phyloP scores from a whole-genome alignment of 2,329 filamentous ascomycete genomes.

The Colletotrichum tanaceti region DNA sequence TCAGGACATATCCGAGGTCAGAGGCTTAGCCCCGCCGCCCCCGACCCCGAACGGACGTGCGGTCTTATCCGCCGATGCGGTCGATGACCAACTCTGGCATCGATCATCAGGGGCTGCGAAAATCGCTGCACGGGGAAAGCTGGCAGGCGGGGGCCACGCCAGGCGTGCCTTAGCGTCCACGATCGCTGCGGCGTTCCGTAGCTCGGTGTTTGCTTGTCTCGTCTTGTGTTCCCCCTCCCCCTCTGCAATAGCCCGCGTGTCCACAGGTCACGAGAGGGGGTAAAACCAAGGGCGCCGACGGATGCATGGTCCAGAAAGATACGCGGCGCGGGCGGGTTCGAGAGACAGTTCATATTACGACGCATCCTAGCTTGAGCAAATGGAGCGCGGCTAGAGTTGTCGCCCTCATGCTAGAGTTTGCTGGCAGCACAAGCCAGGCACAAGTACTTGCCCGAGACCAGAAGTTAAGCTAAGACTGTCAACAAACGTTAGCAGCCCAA shows the following conservation, averaged over 20 bases:
- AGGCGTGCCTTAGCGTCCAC: constrained; percentile 34
- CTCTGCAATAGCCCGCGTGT: constrained; percentile 18
- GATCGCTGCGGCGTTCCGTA: constrained; percentile 32
- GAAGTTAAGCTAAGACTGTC: constrained; percentile 10
- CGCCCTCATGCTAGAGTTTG: background rate
- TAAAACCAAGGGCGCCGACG: background rate
- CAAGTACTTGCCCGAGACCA: background rate
- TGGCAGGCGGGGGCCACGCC: constrained; percentile 34
- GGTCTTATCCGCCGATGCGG: constrained; percentile 30
- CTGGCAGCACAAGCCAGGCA: background rate
- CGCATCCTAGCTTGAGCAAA: constrained; percentile 3
- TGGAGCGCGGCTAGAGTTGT: background rate
- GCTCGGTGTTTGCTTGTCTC: constrained; percentile 1
- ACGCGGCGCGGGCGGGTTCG: constrained; percentile 22
- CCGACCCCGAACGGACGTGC: constrained; percentile 12
- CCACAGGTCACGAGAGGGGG: background rate
- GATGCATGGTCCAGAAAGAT: constrained; percentile 13
- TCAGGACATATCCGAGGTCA: constrained; percentile 13
- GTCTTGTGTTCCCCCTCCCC: background rate
- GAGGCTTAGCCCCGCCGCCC: background rate
- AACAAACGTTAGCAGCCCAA: constrained; percentile 7
- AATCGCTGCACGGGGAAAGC: constrained; percentile 31
- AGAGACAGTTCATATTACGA: constrained; percentile 5
- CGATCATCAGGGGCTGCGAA: constrained; percentile 39
- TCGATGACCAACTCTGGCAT: constrained; percentile 39